These are phyloP conservation scores for Fonsecaea nubica DNA, from an alignment of 2,329 filamentous ascomycete species.

Conservation along the genomic window DNA sequence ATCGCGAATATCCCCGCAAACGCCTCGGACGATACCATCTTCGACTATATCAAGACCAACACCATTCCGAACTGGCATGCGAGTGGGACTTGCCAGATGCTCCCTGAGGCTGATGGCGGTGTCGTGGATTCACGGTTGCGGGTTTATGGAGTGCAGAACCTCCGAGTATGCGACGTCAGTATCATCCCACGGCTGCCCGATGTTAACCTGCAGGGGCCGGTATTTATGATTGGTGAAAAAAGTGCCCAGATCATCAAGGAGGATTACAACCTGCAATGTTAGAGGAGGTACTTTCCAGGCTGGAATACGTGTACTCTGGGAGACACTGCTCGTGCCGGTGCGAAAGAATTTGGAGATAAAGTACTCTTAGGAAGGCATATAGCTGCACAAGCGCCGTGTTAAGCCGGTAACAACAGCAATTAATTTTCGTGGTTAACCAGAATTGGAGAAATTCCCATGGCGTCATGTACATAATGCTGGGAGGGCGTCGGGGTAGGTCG, in stretches of 20 bases:
- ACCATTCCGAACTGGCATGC: slow-evolving; percentile 41
- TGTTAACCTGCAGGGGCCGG: slow-evolving; percentile 47
- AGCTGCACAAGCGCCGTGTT: background rate
- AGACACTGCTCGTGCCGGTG: background rate
- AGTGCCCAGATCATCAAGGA: slow-evolving; percentile 45
- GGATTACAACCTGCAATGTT: slow-evolving; percentile 32
- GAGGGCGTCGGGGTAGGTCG: background rate
- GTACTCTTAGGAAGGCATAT: background rate
- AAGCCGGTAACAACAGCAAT: background rate
- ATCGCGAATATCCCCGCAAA: slow-evolving; percentile 27
- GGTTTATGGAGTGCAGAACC: slow-evolving; percentile 43
- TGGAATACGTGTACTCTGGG: background rate
- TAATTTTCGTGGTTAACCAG: too few species aligned
- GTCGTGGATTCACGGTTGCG: slow-evolving; percentile 43
- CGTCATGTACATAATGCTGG: background rate
- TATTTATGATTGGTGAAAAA: slow-evolving; percentile 46
- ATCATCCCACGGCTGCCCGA: slow-evolving; percentile 45
- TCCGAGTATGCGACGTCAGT: slow-evolving; percentile 46
- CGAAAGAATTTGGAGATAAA: background rate
- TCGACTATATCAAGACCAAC: slow-evolving; percentile 38
- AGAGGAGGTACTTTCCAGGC: background rate
- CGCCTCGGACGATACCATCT: slow-evolving; percentile 40
- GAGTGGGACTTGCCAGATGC: slow-evolving; percentile 46
- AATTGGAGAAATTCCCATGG: background rate
- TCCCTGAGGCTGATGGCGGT: slow-evolving; percentile 41